These are phyloP conservation scores for Suillus ampliporus DNA, from an alignment of 768 basidiomycete genomes.

Conservation along the genomic window DNA sequence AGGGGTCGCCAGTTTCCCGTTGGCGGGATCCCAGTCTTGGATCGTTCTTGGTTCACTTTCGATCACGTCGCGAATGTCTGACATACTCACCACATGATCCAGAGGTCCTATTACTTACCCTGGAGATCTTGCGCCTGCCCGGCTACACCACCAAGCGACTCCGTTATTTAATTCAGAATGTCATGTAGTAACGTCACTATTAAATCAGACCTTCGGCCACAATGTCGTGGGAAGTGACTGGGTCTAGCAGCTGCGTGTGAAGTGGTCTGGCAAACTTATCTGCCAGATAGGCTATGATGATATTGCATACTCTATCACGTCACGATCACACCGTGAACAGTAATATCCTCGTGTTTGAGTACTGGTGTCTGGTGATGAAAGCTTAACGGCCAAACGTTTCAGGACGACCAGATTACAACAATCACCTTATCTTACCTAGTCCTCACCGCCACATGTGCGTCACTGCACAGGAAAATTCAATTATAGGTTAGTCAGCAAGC, in stretches of 20 bases:
- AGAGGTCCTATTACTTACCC: not conserved
- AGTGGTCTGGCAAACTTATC: not conserved
- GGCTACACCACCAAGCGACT: not conserved
- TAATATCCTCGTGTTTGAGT: not conserved
- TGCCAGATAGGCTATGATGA: not conserved
- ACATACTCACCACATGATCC: not conserved
- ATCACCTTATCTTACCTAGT: not conserved
- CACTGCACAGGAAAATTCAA: not conserved
- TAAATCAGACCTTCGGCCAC: not conserved
- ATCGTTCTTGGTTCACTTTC: not conserved
- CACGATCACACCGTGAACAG: not conserved
- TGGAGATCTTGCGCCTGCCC: not conserved
- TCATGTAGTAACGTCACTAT: not conserved
- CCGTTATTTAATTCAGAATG: not conserved
- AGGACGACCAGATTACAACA: not conserved
- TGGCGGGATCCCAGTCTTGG: not conserved
- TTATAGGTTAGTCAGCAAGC: not conserved
- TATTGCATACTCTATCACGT: not conserved
- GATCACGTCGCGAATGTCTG: not conserved
- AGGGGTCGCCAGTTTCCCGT: not conserved
- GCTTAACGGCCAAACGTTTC: conserved; percentile 1
- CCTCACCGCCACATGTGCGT: not conserved
- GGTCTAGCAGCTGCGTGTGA: not conserved
- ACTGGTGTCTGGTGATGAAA: not conserved
- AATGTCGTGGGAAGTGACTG: not conserved